Evolutionary conservation across 495 filamentous ascomycete genomes (phyloP).

Genomic region (Pyrenopolyporus hunteri): DNA sequence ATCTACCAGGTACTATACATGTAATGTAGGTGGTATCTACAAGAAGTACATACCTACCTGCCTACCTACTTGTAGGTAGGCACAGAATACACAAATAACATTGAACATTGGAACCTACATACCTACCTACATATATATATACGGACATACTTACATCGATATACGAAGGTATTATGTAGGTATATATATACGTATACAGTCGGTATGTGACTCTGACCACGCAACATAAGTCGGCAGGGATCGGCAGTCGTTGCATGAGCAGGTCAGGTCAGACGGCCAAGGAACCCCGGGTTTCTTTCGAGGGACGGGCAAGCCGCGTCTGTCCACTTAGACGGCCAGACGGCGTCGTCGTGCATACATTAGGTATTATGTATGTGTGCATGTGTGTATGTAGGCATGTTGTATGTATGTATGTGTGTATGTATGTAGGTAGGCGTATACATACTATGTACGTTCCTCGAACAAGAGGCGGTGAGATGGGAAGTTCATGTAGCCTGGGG

Average conservation of each 20-base stretch:
- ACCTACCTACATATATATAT: neutral
- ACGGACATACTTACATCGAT: too few species aligned
- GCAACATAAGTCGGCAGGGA: slow-evolving; percentile 36
- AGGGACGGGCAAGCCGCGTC: slow-evolving; percentile 25
- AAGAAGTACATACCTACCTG: too few species aligned
- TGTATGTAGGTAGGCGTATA: neutral
- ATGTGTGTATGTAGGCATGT: neutral
- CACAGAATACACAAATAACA: too few species aligned
- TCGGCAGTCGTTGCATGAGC: slow-evolving; percentile 40
- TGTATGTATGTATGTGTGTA: neutral
- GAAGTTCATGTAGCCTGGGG: too few species aligned
- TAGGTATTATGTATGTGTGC: neutral
- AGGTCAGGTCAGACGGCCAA: slow-evolving; percentile 30
- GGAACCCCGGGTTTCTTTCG: slow-evolving; percentile 34
- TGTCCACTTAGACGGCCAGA: slow-evolving; percentile 16
- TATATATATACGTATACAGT: neutral
- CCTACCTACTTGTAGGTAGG: too few species aligned
- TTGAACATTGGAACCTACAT: too few species aligned
- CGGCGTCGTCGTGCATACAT: neutral
- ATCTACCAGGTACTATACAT: too few species aligned
- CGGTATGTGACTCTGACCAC: slow-evolving; percentile 37
- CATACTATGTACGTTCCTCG: slow-evolving; percentile 5
- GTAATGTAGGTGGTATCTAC: too few species aligned
- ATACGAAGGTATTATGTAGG: neutral
- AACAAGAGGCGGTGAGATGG: slow-evolving; percentile 37